These are phyloP conservation scores for Picea abies DNA, from an alignment of 83 land plant genomes.

Conservation along the genomic window DNA sequence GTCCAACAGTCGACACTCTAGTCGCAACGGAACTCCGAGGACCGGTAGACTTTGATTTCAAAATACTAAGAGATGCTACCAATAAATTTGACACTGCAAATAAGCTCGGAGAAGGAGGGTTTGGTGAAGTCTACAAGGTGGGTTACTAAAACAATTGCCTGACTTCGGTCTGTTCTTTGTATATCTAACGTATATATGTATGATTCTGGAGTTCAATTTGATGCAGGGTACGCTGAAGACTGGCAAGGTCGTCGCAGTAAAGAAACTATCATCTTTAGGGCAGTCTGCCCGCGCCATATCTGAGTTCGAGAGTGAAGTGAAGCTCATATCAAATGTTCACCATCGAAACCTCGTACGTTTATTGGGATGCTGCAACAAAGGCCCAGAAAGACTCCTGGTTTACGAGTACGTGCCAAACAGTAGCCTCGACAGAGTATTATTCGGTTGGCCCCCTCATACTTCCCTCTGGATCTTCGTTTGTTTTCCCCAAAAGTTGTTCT, in stretches of 20 bases:
- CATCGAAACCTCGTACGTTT: conserved; percentile 54
- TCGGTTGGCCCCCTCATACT: conserved; percentile 26
- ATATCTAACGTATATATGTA: neutral
- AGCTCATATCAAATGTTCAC: conserved; percentile 49
- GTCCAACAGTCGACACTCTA: conserved; percentile 30
- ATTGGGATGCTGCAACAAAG: conserved; percentile 51
- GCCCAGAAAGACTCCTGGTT: neutral
- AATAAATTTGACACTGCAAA: too few relatives aligned
- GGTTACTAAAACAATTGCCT: neutral
- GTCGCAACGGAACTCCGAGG: conserved; percentile 54
- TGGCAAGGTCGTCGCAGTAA: conserved; percentile 44
- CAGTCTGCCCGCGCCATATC: conserved; percentile 16
- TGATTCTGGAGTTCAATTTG: too few relatives aligned
- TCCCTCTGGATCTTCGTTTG: neutral
- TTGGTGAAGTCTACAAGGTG: conserved; percentile 35
- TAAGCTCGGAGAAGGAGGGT: too few relatives aligned
- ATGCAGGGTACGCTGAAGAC: conserved; percentile 38
- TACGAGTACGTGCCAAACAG: too few relatives aligned
- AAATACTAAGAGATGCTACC: too few relatives aligned
- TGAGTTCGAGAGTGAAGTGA: conserved; percentile 44
- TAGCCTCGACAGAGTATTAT: conserved; percentile 25
- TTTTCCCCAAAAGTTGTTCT: too few relatives aligned
- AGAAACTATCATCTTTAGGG: conserved; percentile 29
- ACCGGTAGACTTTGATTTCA: conserved; percentile 23
- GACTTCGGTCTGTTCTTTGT: neutral